These are phyloP conservation scores for Oenanthe sinensis DNA, from an alignment of 129 eudicot species.

Conservation along the genomic window DNA sequence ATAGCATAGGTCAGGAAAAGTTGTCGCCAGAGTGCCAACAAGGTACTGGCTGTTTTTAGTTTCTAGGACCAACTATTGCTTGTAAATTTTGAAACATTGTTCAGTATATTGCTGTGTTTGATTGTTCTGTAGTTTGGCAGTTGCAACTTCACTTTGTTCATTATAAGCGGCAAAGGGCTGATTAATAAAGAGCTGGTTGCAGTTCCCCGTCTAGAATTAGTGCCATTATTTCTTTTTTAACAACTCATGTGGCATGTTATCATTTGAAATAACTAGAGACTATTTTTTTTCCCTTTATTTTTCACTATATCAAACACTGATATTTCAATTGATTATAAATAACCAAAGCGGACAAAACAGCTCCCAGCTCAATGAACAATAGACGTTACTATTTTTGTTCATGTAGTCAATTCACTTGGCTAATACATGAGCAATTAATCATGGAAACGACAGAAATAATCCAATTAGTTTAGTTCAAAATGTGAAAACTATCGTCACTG, in stretches of 20 bases:
- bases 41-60: neutral
- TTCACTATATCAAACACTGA: too few relatives aligned
- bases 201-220: neutral
- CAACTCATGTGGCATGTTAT: neutral
- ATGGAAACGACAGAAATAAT: too few relatives aligned
- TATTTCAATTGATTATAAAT: too few relatives aligned
- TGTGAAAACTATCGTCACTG: too few relatives aligned
- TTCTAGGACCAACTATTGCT: conserved; percentile 2
- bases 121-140: neutral
- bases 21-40: neutral
- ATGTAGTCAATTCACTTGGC: too few relatives aligned
- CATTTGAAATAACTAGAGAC: too few relatives aligned
- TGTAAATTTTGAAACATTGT: neutral
- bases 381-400: too few relatives aligned
- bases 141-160: neutral
- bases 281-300: too few relatives aligned
- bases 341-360: too few relatives aligned
- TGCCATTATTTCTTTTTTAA: neutral
- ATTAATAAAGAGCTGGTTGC: neutral
- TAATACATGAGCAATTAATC: too few relatives aligned
- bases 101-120: neutral
- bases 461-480: too few relatives aligned
- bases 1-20: conserved; percentile 1
- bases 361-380: too few relatives aligned
- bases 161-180: neutral